Evolutionary conservation across 2,329 filamentous ascomycete genomes (phyloP), one percentile per base, ranked within the genome.

Genomic region (Ascomycota sp.): DNA sequence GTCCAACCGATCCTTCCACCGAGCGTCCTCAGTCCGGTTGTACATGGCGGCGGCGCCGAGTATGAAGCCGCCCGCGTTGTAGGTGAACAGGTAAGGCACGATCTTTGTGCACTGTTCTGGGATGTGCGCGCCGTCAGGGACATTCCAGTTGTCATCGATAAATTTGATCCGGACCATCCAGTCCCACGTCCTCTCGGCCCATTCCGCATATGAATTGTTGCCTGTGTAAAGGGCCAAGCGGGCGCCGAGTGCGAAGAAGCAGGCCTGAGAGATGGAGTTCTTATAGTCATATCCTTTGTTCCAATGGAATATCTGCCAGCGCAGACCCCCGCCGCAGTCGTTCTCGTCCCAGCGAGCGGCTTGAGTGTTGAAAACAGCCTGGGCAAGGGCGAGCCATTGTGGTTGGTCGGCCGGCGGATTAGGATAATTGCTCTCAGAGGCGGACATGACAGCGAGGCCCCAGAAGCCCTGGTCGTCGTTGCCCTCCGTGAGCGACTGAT

Each of bases 231-330:
- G 61, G 0, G 75, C 78, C 4, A 86, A 59, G 3, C 79, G 69
- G 2, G 78, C 69, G 10, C 61, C 67, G 9, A 73, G 51, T 31
- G 69, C 66, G 44, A 72, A 72, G 49, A 72, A 71, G 35, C 64
- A 67, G 2, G 64, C 68, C 38, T 71, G 67, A 0, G 67, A 70
- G 34, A 73, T 70, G 3, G 67, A 61, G 35, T 73, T 73, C 43
- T 73, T 89, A 61, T 86, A 83, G 41, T 75, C 65, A 51, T 75
- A 92, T 10, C 82, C 83, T 25, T 65, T 70, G 45, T 91, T 89
- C 58, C 79, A 83, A 1, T 67, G 61, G 46, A 78, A 86, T 28
- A 92, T 82, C 52, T 92, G 82, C 79, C 79, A 86, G 36, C 77
- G 67, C 30, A 89, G 49, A 5, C 81, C 82, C 25, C 81, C 81